Conservation (phyloP, 140 eudicot species). For the Oenanthe javanica region DNA sequence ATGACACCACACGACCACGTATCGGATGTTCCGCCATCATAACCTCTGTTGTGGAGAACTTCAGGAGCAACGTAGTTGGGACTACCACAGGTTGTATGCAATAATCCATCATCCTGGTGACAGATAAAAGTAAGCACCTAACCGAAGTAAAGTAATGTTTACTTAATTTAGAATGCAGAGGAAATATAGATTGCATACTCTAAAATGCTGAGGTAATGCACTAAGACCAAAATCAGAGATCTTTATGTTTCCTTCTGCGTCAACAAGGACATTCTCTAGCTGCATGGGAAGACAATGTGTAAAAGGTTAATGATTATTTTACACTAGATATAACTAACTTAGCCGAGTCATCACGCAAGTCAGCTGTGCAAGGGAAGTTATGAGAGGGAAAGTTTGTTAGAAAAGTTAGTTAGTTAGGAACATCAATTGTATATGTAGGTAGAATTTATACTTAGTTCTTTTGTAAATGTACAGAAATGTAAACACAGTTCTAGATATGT, state of each 20-base stretch:
- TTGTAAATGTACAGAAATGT: too few relatives aligned
- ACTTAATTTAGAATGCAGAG: background rate
- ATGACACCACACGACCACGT: constrained; percentile 99
- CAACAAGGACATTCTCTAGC: constrained; percentile 75
- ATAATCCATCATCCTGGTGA: constrained; percentile 73
- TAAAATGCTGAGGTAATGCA: constrained; percentile 86
- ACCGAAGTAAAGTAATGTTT: background rate
- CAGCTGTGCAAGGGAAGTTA: too few relatives aligned
- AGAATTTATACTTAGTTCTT: too few relatives aligned
- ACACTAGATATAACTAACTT: too few relatives aligned
- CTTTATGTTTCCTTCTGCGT: constrained; percentile 58
- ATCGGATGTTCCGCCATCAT: constrained; percentile 84
- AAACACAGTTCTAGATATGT: too few relatives aligned
- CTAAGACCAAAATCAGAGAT: constrained; percentile 95
- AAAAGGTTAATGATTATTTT: background rate
- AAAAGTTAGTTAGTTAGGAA: too few relatives aligned
- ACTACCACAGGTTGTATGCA: constrained; percentile 96
- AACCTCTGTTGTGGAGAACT: constrained; percentile 74
- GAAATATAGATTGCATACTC: constrained; percentile 41
- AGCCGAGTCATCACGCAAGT: too few relatives aligned
- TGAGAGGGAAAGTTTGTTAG: too few relatives aligned
- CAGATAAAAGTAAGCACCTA: constrained; percentile 2
- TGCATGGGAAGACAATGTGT: constrained; percentile 24
- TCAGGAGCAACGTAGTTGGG: constrained; percentile 99
- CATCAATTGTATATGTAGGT: too few relatives aligned